Base-by-base conservation (phyloP, 2,329 filamentous ascomycete genomes). In the Trichoderma cornu-damae region DNA sequence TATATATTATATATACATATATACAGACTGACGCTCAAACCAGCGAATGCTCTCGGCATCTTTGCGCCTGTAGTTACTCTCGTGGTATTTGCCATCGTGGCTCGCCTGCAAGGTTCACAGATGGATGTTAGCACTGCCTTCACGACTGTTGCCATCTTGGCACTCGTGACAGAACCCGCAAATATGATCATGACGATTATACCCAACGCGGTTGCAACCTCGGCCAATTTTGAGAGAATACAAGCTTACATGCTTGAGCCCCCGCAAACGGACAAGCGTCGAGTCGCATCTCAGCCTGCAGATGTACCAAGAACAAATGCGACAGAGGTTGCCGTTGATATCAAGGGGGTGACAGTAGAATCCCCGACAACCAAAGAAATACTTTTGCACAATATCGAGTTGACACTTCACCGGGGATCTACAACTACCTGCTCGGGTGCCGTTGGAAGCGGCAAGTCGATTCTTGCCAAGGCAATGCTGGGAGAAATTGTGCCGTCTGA, bases 121-220 rank as follows among this genome's bases (percentile, higher is more conserved):
- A 59, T 76, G 4, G 65, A 74, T 14, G 63, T 66, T 0, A 67
- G 70, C 48, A 75, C 71, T 0, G 73, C 73, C 0, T 77, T 76
- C 52, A 73, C 74, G 0, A 72, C 73, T 0, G 64, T 71, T 11
- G 73, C 73, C 0, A 64, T 74, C n/a, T 52, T 76, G 6, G 59
- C 62, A 5, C 66, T 76, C 61, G 66, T 76, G 0, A 76, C 72
- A 1, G 70, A 75, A 24, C 73, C 74, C 0, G 73, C 74, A 6
- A 76, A 76, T 50, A 76, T 75, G 72, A 62, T 76, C 16, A 75
- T 75, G 73, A 74, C 73, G 0, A 68, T 73, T 16, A 56, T 74
- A 0, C 74, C 73, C 0, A 64, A 66, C 4, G 66, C 62, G 0
- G 61, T 74, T 0, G 68, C 67, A 0, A 64, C 69, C 0, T 65